These are phyloP conservation scores for Candida quercuum DNA, from an alignment of 805 yeast genomes.

Conservation along the genomic window DNA sequence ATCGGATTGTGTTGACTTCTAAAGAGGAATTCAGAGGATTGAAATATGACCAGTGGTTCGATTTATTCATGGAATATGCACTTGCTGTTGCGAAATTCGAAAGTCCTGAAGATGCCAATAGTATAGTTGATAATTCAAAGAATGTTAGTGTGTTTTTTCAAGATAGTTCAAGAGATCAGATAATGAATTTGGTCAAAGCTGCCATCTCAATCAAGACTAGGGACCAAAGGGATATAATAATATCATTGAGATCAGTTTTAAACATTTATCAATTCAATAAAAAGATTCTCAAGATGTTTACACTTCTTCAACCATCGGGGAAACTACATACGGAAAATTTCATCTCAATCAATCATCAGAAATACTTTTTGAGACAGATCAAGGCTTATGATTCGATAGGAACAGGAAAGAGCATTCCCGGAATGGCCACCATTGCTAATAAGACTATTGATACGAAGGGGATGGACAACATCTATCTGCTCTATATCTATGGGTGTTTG, in stretches of 20 bases:
- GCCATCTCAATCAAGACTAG: slow-evolving; percentile 45
- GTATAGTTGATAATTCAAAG: slow-evolving; percentile 68
- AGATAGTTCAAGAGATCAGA: slow-evolving; percentile 52
- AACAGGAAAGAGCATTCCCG: slow-evolving; percentile 49
- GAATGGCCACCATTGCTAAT: slow-evolving; percentile 72
- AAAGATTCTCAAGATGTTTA: slow-evolving; percentile 57
- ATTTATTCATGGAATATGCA: slow-evolving; percentile 74
- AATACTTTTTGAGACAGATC: slow-evolving; percentile 81
- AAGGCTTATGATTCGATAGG: slow-evolving; percentile 80
- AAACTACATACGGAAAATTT: slow-evolving; percentile 51
- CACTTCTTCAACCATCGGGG: slow-evolving; percentile 63
- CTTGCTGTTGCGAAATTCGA: slow-evolving; percentile 59
- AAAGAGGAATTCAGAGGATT: slow-evolving; percentile 68
- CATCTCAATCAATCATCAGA: slow-evolving; percentile 81
- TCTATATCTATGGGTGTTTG: slow-evolving; percentile 75
- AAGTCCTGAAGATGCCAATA: slow-evolving; percentile 55
- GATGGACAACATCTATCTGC: slow-evolving; percentile 59
- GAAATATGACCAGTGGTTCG: slow-evolving; percentile 78
- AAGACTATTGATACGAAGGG: slow-evolving; percentile 39
- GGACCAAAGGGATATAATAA: slow-evolving; percentile 51
- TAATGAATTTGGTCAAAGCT: slow-evolving; percentile 62
- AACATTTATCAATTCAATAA: slow-evolving; percentile 74
- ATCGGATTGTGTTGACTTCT: slow-evolving; percentile 40
- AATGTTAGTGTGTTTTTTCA: slow-evolving; percentile 75
- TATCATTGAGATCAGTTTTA: slow-evolving; percentile 56